These are phyloP conservation scores for Euphorbia corollata DNA, from an alignment of 441 rosid genomes.

Conservation along the genomic window DNA sequence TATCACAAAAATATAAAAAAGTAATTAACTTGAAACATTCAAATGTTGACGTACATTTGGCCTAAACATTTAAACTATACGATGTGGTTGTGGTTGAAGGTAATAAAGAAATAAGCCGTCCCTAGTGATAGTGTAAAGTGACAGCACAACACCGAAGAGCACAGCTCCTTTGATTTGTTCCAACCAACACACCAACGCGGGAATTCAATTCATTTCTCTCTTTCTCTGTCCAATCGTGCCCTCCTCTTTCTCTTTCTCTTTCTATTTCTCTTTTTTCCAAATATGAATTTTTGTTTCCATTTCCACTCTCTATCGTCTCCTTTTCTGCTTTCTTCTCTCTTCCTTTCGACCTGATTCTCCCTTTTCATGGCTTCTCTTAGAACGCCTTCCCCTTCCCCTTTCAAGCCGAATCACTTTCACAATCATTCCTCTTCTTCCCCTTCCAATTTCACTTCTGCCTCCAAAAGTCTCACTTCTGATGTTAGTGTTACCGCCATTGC, in stretches of 20 bases:
- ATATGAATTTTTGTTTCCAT: background rate
- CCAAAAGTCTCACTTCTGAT: slow-evolving; percentile 27
- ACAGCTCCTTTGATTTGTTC: no score
- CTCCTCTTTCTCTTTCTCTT: slow-evolving; percentile 24
- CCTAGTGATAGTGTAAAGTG: no score
- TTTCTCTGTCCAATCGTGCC: slow-evolving; percentile 28
- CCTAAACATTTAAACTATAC: no score
- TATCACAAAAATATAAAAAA: no score
- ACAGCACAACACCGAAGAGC: no score
- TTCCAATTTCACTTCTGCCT: slow-evolving; percentile 22
- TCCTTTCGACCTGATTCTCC: background rate
- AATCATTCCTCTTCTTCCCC: background rate
- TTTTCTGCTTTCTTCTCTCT: background rate
- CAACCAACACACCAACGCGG: slow-evolving; percentile 13
- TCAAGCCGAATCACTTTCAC: slow-evolving; percentile 6
- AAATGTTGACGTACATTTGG: no score
- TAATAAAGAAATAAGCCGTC: no score
- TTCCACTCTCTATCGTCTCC: background rate
- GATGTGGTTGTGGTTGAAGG: no score
- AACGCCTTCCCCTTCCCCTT: slow-evolving; percentile 4
- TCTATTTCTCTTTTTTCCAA: background rate
- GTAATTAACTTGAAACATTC: no score
- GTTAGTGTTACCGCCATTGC: slow-evolving; percentile 10
- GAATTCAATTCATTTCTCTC: slow-evolving; percentile 12
- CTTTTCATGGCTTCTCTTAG: slow-evolving; percentile 16